Evolutionary conservation across 2,329 filamentous ascomycete genomes (phyloP).

Genomic region (Colletotrichum tropicicola): DNA sequence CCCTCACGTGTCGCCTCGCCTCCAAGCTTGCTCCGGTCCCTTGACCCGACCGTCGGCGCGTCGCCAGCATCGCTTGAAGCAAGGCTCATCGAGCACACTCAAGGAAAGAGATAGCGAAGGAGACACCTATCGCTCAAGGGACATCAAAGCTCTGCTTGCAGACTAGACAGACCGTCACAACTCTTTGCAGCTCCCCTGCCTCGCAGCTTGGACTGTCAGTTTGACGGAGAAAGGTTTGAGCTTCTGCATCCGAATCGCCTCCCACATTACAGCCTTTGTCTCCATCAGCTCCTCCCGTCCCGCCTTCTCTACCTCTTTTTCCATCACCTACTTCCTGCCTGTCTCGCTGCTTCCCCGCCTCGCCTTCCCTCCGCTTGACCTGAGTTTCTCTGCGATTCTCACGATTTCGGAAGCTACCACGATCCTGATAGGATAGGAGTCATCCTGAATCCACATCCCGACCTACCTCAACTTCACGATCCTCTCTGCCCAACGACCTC

Average conservation of each 20-base stretch:
- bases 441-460: conserved; percentile 28
- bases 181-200: conserved; percentile 27
- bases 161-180: conserved; percentile 24
- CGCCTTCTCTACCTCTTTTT: conserved; percentile 26
- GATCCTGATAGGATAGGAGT: conserved; percentile 29
- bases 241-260: conserved; percentile 43
- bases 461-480: conserved; percentile 29
- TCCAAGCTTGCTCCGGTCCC: conserved; percentile 14
- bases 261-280: conserved; percentile 34
- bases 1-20: conserved; percentile 27
- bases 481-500: conserved; percentile 31
- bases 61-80: conserved; percentile 17
- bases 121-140: background rate
- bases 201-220: conserved; percentile 34
- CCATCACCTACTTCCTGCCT: conserved; percentile 22
- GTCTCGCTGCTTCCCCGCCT: conserved; percentile 24
- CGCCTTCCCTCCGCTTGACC: conserved; percentile 30
- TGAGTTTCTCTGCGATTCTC: conserved; percentile 29
- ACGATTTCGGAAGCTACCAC: conserved; percentile 30
- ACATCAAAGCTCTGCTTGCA: conserved; percentile 31
- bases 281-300: conserved; percentile 26
- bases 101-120: background rate
- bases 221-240: conserved; percentile 49
- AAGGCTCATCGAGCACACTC: conserved; percentile 1
- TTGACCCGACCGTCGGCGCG: conserved; percentile 19